These are phyloP conservation scores for Metarhizium sp. DNA, from an alignment of 2,329 filamentous ascomycete genomes.

Conservation along the genomic window DNA sequence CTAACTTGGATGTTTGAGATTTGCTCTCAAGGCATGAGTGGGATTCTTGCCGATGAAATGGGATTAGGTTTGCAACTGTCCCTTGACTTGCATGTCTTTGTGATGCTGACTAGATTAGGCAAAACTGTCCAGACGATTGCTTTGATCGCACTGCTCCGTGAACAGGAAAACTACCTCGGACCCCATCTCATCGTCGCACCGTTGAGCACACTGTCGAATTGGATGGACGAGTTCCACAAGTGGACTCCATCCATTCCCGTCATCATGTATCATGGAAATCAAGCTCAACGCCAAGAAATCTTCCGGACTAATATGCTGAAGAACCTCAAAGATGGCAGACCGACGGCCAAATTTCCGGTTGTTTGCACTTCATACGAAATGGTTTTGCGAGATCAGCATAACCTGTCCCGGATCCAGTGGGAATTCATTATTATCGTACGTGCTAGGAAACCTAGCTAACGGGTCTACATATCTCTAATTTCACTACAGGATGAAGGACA, in stretches of 20 bases:
- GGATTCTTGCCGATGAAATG: conserved; percentile 92
- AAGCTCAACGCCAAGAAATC: conserved; percentile 67
- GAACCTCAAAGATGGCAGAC: conserved; percentile 52
- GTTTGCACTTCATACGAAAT: conserved; percentile 96
- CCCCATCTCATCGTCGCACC: conserved; percentile 89
- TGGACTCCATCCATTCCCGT: conserved; percentile 89
- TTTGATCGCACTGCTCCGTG: conserved; percentile 75
- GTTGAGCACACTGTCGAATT: conserved; percentile 85
- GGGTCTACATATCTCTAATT: background rate
- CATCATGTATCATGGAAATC: conserved; percentile 81
- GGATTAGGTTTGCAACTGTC: conserved; percentile 48
- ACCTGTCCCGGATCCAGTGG: conserved; percentile 79
- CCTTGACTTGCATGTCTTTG: background rate
- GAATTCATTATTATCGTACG: conserved; percentile 90
- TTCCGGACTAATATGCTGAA: conserved; percentile 62
- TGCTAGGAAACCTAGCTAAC: conserved; percentile 4
- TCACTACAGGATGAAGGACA: conserved; percentile 76
- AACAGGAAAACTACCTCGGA: conserved; percentile 73
- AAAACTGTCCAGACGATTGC: conserved; percentile 92
- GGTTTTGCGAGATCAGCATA: conserved; percentile 79
- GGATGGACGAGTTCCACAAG: conserved; percentile 85
- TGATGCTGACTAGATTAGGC: conserved; percentile 33
- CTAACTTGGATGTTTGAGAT: conserved; percentile 92
- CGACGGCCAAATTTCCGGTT: conserved; percentile 67
- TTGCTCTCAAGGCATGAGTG: conserved; percentile 72